Base-by-base conservation (phyloP, 805 yeast genomes). In the Saccharomycopsis javanensis region DNA sequence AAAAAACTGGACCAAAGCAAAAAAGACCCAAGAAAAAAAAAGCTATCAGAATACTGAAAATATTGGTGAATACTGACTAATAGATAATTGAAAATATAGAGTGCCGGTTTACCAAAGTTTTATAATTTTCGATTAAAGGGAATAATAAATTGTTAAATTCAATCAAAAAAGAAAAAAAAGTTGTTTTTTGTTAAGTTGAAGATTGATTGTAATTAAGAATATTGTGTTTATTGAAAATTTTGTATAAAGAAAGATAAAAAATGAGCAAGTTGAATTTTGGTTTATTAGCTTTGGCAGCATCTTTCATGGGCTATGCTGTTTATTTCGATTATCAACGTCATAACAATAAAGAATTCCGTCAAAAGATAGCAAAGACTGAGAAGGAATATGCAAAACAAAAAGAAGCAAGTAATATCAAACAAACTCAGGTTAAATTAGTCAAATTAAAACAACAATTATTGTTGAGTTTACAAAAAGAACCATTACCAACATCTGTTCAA, bases 251-350 rank as follows among this genome's bases (percentile, higher is more conserved):
- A 27, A 13, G 37, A 18, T 10, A 37, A n/a, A 56, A 35, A 48
- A 56, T 60, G 62, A 51, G 55, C 27, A 57, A 55, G 30, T 28
- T 53, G 31, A 58, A 56, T 15, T 52, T 71, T 8, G 64, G 72
- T 16, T 51, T 69, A 45, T 71, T 77, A 33, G 66, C 77, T 52
- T 74, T 78, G 18, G 79, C 84, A 28, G 72, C 83, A 30, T 82
- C 85, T 37, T 68, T 78, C 16, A 70, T 82, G 53, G 89, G 87
- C 16, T 92, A 94, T 73, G 88, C 92, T 57, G 75, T 82, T 38
- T 94, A 88, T 75, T 95, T 95, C 68, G 99, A 94, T 74, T 87
- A 90, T 77, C 79, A 79, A 72, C 88, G 99, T 74, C 87, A 98
- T 74, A 77, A 78, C 72, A 82, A 86, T 58, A 71, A 86, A 20